Conservation (phyloP, 2,329 filamentous ascomycete genomes). For the Pyricularia pennisetigena region DNA sequence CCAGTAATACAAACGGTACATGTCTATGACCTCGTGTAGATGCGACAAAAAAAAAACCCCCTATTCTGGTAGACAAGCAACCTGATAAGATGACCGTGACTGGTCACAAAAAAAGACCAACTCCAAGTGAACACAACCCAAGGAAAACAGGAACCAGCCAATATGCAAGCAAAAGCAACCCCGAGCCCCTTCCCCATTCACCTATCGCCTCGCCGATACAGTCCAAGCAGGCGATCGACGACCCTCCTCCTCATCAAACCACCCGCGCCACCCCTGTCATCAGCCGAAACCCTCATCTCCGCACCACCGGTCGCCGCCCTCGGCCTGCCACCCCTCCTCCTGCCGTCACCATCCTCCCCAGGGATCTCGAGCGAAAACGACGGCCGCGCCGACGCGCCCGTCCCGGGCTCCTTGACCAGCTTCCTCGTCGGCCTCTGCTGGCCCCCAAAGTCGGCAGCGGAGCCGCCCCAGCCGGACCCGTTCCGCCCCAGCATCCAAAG, state of each 20-base stretch:
- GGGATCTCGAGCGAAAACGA: constrained; percentile 9
- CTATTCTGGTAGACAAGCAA: neutral
- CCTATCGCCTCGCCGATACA: constrained; percentile 3
- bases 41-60: neutral
- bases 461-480: constrained; percentile 6
- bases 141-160: neutral
- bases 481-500: constrained; percentile 1
- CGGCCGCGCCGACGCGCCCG: constrained; percentile 11
- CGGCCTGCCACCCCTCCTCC: neutral
- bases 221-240: constrained; percentile 1
- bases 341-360: constrained; percentile 1
- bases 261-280: neutral
- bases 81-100: neutral
- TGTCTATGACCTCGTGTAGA: neutral
- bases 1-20: neutral
- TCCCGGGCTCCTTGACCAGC: constrained; percentile 13
- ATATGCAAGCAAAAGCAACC: neutral
- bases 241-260: constrained; percentile 1
- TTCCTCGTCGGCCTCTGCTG: constrained; percentile 8
- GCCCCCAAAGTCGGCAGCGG: constrained; percentile 4
- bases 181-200: neutral
- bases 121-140: neutral
- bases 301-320: neutral
- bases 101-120: neutral
- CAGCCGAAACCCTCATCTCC: neutral